Evolutionary conservation across 2,329 filamentous ascomycete genomes (phyloP).

Genomic region (Cercospora canescens): DNA sequence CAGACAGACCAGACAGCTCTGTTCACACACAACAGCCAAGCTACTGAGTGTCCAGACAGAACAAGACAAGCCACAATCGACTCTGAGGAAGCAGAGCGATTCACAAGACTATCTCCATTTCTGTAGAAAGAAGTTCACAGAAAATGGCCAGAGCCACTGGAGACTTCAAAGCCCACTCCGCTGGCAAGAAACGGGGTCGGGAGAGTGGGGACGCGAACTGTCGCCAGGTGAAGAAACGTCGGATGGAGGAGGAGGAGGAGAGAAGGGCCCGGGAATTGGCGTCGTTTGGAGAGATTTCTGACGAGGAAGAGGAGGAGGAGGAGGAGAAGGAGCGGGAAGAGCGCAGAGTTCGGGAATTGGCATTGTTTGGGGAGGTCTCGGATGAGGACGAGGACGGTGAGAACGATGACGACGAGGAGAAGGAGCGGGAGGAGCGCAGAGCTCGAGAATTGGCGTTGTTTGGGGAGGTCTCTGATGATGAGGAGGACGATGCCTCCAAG

Average conservation of each 20-base stretch:
- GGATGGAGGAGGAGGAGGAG: background rate
- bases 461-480: background rate
- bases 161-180: background rate
- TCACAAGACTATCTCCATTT: background rate
- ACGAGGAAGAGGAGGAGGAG: background rate
- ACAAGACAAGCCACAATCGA: background rate
- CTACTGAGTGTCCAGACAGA: background rate
- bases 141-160: background rate
- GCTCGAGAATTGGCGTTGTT: too few species aligned
- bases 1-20: background rate
- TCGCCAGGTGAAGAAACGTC: background rate
- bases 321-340: background rate
- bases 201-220: background rate
- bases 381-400: background rate
- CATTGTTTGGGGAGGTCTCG: background rate
- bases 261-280: background rate
- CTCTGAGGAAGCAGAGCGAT: slow-evolving; percentile 1
- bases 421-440: background rate
- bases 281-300: background rate
- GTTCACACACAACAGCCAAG: background rate
- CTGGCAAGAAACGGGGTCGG: background rate
- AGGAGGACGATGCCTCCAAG: background rate
- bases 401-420: background rate
- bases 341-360: background rate
- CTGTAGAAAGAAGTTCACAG: slow-evolving; percentile 3